phyloP scores from a whole-genome alignment of 495 filamentous ascomycete species.

The Talaromyces liani region DNA sequence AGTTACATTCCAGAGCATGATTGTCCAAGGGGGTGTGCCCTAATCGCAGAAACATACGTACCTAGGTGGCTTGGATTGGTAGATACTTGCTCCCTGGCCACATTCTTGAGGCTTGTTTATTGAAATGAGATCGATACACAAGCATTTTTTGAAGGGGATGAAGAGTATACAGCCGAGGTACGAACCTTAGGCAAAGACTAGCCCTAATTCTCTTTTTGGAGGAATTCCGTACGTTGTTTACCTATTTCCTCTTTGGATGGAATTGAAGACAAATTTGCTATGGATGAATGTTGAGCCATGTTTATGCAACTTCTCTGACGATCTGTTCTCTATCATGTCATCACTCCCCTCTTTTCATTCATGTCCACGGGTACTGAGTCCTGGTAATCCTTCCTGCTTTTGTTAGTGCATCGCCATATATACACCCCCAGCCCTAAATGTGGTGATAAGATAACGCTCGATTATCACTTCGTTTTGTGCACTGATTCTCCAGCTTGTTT shows the following conservation, averaged over 20 bases:
- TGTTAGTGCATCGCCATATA: not conserved
- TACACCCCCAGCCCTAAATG: not conserved
- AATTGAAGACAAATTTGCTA: not conserved
- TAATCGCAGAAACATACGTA: not conserved
- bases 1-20: slow-evolving; percentile 2
- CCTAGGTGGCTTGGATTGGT: not conserved
- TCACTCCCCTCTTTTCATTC: not conserved
- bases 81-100: not conserved
- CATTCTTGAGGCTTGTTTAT: not conserved
- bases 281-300: not conserved
- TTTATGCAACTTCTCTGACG: no score
- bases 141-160: not conserved
- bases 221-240: slow-evolving; percentile 1
- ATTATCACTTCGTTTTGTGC: not conserved
- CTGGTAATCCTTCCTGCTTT: not conserved
- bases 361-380: no score
- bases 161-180: not conserved
- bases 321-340: not conserved
- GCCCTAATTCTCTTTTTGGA: not conserved
- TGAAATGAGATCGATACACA: not conserved
- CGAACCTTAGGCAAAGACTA: not conserved
- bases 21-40: not conserved
- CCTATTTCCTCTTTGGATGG: not conserved
- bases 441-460: not conserved
- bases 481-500: not conserved